phyloP scores from a whole-genome alignment of 2,329 filamentous ascomycete species.

The Alternaria postmessia region DNA sequence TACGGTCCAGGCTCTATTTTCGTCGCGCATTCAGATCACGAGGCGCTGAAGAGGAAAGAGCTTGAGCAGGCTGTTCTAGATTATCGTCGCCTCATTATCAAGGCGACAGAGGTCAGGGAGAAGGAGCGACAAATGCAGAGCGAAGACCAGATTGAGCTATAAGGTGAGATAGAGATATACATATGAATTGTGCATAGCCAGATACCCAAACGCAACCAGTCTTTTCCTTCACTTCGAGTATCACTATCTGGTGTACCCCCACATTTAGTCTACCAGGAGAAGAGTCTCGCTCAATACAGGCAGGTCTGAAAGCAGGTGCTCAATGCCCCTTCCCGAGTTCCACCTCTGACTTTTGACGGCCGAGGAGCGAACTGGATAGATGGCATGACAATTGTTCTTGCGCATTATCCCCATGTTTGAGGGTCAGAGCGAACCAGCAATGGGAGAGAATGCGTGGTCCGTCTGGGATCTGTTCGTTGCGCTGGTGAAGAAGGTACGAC shows the following conservation, averaged over 20 bases:
- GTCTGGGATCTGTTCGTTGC: constrained; percentile 43
- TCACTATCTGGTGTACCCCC: constrained; percentile 30
- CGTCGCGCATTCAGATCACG: constrained; percentile 86
- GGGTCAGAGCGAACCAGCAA: constrained; percentile 36
- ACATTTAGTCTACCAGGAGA: constrained; percentile 48
- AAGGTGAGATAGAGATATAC: not conserved
- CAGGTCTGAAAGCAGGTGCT: constrained; percentile 45
- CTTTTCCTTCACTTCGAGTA: not conserved
- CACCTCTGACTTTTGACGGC: not conserved
- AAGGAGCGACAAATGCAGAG: constrained; percentile 10
- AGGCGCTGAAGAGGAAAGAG: constrained; percentile 77
- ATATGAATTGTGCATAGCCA: not conserved
- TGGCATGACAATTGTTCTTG: constrained; percentile 33
- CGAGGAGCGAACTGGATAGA: constrained; percentile 14
- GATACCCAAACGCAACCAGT: not conserved
- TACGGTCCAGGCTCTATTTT: constrained; percentile 75
- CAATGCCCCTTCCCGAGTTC: constrained; percentile 23
- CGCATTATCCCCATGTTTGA: constrained; percentile 19
- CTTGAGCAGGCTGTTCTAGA: constrained; percentile 80
- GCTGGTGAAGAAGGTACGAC: constrained; percentile 26
- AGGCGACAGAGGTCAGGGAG: constrained; percentile 37
- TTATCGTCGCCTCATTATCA: constrained; percentile 66
- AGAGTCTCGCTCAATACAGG: constrained; percentile 41
- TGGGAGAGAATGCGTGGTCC: constrained; percentile 24
- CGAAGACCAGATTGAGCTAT: constrained; percentile 33